Evolutionary conservation across 371 early-diverging fungal genomes (phyloP).

Genomic region (Rhizopus stolonifer): DNA sequence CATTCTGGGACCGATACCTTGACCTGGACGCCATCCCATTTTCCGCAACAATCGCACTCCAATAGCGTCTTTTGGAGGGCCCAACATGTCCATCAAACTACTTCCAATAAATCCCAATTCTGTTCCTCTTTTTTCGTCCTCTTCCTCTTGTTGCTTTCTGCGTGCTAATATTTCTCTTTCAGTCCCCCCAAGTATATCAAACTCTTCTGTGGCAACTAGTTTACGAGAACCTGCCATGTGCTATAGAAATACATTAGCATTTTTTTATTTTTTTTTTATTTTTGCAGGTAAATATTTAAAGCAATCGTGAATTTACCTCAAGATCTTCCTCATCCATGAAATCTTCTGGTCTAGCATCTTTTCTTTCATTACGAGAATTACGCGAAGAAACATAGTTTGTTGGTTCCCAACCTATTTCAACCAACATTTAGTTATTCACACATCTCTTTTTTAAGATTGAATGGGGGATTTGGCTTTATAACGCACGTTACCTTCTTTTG

Average conservation of each 20-base stretch:
- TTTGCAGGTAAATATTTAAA: not conserved
- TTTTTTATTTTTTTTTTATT: too few relatives aligned
- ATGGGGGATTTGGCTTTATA: not conserved
- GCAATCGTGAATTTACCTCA: slow-evolving; percentile 35
- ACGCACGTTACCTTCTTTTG: slow-evolving; percentile 78
- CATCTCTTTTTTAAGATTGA: too few relatives aligned
- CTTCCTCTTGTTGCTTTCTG: slow-evolving; percentile 42
- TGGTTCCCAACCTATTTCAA: slow-evolving; percentile 73
- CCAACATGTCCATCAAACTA: slow-evolving; percentile 50
- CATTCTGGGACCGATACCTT: slow-evolving; percentile 77
- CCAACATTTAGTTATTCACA: not conserved
- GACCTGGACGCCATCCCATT: slow-evolving; percentile 88
- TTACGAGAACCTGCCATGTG: slow-evolving; percentile 51
- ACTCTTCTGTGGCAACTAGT: slow-evolving; percentile 67
- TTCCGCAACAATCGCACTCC: slow-evolving; percentile 63
- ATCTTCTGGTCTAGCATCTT: slow-evolving; percentile 66
- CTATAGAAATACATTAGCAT: slow-evolving; percentile 13
- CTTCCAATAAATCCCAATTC: slow-evolving; percentile 30
- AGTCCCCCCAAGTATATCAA: slow-evolving; percentile 66
- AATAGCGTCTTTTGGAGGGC: slow-evolving; percentile 62
- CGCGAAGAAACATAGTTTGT: slow-evolving; percentile 70
- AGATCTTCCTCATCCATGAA: slow-evolving; percentile 94
- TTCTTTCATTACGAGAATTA: slow-evolving; percentile 41
- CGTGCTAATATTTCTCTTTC: slow-evolving; percentile 59
- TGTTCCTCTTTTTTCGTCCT: slow-evolving; percentile 39